Evolutionary conservation across 106 monocot species (phyloP), one percentile per base, ranked within the genome.

Genomic region (Dendrobium chrysotoxum): DNA sequence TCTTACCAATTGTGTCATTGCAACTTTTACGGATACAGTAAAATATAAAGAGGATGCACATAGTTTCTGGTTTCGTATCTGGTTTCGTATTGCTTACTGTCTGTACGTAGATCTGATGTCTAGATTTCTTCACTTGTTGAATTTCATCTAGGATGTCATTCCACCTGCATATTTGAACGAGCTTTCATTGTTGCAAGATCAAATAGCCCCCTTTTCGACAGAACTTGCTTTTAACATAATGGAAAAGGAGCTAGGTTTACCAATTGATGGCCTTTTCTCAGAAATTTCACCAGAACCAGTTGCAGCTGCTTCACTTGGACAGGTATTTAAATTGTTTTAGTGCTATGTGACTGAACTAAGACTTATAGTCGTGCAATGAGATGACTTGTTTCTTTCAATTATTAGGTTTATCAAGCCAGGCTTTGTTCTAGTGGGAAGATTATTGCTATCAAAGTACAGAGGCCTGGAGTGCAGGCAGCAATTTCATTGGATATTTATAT

Each of bases 401-500:
- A 73, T 40, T 83, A 98, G 98, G 98, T 98, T 80, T 98, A 98
- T 84, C 87, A 98, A 86, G 98, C 95, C 28, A 92, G 91, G 58
- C 85, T 98, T 83, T 80, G 85, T 61, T 80, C 87, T 54, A 88
- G 66, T 79, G 89, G 95, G 72, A 77, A 98, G 72, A 72, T 95
- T 86, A 95, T 98, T 82, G 98, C 98, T 82, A 90, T 98, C 47
- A 98, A 98, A 91, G 98, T 98, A 39, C 98, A 98, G 81, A 92
- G 98, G 46, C 98, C 98, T 81, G 98, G 98, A 82, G 95, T 98
- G 89, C 88, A 92, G 83, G 92, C 95, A 75, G 98, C 94, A 65
- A 98, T 98, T 85, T 92, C 92, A 30, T 86, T 98, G n/a, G 98
- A 98, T 88, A 94, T 98, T 21, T 95, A 88, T 86, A 98, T 98